These are phyloP conservation scores for Mariannaea elegans DNA, from an alignment of 2,329 filamentous ascomycete genomes.

Conservation along the genomic window DNA sequence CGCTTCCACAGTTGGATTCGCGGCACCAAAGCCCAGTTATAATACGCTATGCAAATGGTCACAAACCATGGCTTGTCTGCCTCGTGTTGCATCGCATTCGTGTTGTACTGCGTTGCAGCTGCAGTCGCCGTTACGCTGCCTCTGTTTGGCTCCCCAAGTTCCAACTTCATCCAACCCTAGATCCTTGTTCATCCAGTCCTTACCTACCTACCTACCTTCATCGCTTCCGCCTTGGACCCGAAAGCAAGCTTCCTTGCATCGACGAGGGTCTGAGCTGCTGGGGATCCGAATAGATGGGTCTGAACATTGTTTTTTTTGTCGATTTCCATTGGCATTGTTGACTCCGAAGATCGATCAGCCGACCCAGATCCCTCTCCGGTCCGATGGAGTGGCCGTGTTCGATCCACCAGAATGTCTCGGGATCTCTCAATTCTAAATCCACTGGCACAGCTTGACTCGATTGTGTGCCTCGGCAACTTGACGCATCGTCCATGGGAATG, in stretches of 20 bases:
- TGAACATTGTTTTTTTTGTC: neutral
- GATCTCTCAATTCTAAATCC: neutral
- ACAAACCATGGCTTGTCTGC: neutral
- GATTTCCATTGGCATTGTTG: neutral
- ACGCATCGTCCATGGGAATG: neutral
- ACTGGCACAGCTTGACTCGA: no score
- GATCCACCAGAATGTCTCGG: slow-evolving; percentile 11
- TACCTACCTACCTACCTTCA: no score
- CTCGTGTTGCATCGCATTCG: slow-evolving; percentile 5
- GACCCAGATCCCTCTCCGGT: neutral
- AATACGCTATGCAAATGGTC: neutral
- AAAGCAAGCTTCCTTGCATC: neutral
- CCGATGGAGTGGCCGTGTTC: neutral
- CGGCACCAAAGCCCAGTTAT: slow-evolving; percentile 9
- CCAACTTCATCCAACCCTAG: neutral
- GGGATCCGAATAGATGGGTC: no score
- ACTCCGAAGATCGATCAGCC: no score
- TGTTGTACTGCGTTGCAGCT: neutral
- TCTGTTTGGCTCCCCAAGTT: neutral
- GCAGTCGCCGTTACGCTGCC: neutral
- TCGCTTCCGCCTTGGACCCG: slow-evolving; percentile 8
- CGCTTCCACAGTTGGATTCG: slow-evolving; percentile 19
- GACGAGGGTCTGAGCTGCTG: no score
- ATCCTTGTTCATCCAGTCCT: slow-evolving; percentile 1
- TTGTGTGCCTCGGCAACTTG: neutral